These are phyloP conservation scores for Eucalyptus paniculata DNA, from an alignment of 345 rosid species.

Conservation along the genomic window DNA sequence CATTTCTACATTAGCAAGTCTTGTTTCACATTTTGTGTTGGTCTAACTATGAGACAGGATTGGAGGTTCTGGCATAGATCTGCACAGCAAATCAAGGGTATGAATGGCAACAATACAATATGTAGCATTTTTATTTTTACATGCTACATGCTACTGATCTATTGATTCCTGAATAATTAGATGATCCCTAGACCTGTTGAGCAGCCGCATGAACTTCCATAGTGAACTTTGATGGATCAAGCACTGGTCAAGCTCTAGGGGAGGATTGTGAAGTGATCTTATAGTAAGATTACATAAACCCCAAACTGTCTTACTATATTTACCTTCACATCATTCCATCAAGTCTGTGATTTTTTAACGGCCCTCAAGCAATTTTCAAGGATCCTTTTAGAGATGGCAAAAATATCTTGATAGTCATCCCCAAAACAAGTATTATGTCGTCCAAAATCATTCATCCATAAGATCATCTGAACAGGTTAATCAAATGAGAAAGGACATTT, in stretches of 20 bases:
- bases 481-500: neutral
- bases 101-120: neutral
- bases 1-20: neutral
- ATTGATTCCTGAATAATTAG: too few relatives aligned
- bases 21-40: neutral
- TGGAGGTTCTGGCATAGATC: neutral
- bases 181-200: neutral
- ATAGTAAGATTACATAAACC: neutral
- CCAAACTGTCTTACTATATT: too few relatives aligned
- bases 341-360: too few relatives aligned
- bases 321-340: neutral
- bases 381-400: slow-evolving; percentile 73
- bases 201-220: rapidly evolving
- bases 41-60: slow-evolving; percentile 31
- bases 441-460: neutral
- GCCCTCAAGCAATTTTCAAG: too few relatives aligned
- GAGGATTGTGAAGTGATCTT: neutral
- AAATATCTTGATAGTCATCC: slow-evolving; percentile 53
- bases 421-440: neutral
- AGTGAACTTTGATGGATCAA: neutral
- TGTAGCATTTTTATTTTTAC: too few relatives aligned
- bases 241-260: rapidly evolving
- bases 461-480: neutral
- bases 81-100: rapidly evolving
- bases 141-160: neutral